Percentiles rank a stretch among this genome's conserved stretches.
These are phyloP conservation scores for Pyronema domesticum DNA, from an alignment of 495 filamentous ascomycete species.

Conservation along the genomic window DNA sequence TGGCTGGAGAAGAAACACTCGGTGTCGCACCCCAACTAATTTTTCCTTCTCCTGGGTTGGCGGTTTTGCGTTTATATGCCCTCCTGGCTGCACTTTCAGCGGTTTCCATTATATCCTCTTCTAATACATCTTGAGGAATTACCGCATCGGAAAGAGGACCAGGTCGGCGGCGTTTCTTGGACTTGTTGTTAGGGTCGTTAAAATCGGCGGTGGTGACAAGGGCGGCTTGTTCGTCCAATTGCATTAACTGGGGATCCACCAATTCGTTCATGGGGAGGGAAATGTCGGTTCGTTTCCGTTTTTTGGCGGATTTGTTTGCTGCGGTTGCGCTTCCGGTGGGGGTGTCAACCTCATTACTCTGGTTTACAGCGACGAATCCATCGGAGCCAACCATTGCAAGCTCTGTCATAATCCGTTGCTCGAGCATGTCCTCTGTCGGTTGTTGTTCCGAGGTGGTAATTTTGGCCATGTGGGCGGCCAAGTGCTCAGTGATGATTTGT, in stretches of 20 bases:
- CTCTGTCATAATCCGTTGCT: neutral
- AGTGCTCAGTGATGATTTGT: constrained; percentile 22
- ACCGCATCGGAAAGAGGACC: neutral
- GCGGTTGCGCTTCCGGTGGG: neutral
- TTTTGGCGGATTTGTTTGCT: neutral
- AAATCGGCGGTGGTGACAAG: neutral
- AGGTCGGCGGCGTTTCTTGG: neutral
- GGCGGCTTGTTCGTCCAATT: constrained; percentile 1
- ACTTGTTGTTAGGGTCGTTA: neutral
- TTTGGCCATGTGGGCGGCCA: constrained; percentile 23
- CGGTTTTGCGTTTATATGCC: neutral
- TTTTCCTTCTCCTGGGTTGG: neutral
- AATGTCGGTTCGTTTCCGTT: constrained; percentile 11
- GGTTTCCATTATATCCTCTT: neutral
- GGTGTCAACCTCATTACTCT: neutral
- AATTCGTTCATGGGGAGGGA: neutral
- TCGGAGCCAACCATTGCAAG: neutral
- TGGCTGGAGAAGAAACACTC: neutral
- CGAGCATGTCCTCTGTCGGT: neutral
- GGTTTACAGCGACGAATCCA: neutral
- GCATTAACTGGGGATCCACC: constrained; percentile 6
- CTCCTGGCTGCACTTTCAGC: neutral
- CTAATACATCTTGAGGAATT: too few relatives aligned
- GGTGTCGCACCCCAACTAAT: constrained; percentile 2
- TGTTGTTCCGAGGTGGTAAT: constrained; percentile 6